These are phyloP conservation scores for Sabuloglossum arenarium DNA, from an alignment of 495 filamentous ascomycete genomes.

Conservation along the genomic window DNA sequence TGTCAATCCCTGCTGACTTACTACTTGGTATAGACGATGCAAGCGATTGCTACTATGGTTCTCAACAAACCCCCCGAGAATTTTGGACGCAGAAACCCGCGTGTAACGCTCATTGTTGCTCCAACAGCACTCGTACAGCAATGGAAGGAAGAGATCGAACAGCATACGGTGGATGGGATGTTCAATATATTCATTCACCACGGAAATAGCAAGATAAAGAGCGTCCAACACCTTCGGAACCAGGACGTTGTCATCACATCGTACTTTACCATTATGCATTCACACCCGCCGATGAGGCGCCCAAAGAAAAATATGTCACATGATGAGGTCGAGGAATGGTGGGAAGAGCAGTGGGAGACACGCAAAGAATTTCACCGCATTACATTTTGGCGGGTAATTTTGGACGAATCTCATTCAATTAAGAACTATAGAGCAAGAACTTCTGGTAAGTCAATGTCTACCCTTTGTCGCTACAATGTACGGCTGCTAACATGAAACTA, in stretches of 20 bases:
- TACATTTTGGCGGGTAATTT: neutral
- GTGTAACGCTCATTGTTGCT: neutral
- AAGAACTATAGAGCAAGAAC: conserved; percentile 31
- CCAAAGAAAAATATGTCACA: neutral
- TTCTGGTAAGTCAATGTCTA: neutral
- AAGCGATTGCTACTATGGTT: conserved; percentile 3
- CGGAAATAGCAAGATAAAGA: conserved; percentile 30
- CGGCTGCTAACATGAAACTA: conserved; percentile 4
- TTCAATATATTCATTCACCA: conserved; percentile 47
- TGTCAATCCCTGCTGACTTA: no score
- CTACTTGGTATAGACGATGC: conserved; percentile 17
- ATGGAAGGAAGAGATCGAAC: neutral
- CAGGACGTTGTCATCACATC: conserved; percentile 58
- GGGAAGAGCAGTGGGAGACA: neutral
- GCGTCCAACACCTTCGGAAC: conserved; percentile 27
- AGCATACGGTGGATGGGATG: neutral
- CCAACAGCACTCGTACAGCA: neutral
- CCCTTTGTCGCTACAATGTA: neutral
- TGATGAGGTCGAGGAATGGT: neutral
- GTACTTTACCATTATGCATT: conserved; percentile 39
- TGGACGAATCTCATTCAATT: conserved; percentile 36
- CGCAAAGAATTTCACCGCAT: conserved; percentile 1
- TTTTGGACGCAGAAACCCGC: neutral
- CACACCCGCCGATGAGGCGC: neutral
- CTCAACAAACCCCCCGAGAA: neutral